Evolutionary conservation across 2,329 filamentous ascomycete species (phyloP), one percentile per base, ranked within the genome.

Genomic region (Truncatella angustata): DNA sequence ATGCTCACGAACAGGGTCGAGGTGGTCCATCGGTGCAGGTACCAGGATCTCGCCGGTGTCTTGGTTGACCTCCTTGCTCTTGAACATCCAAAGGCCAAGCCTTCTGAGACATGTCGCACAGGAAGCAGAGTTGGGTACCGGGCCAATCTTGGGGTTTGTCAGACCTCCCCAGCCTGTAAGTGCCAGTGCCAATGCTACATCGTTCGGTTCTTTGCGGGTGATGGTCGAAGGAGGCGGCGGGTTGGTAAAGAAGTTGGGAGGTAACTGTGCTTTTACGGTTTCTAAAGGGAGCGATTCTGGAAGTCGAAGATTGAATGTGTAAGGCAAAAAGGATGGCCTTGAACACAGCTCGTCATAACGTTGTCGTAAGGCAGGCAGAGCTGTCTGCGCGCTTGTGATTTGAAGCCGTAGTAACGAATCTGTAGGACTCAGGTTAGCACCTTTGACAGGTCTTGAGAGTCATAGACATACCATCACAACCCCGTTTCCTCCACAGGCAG

Each of bases 71-170:
- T 83, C 81, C 68, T 86, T 91, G 67, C 85, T 86, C 63, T 85
- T 88, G 68, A 96, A 97, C 76, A 99, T 87, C 94, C 94, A 99
- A 2, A 99, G 77, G 0, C 94, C 94, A 0, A 97, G 77, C 1
- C 92, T 85, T 54, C 94, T 85, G 63, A 96, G 88, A 66, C 94
- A 99, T 18, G 90, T 89, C 53, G 87, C 81, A 68, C 94, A 99
- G 4, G 85, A 85, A 5, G 89, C 86, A 14, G 93, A 82, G 54
- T 90, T 88, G 36, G 86, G 84, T 20, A 87, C 82, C 1, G 83
- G 70, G 65, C 85, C 69, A 62, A 84, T 71, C 65, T 77, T 71
- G 11, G 72, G 57, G 58, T 82, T 79, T 5, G 71, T 73, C 3
- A 84, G 73, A n/a, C 84, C 84, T 61, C 90, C 83, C 89, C 90